Conservation (phyloP, 192 early-diverging fungal genomes). For the Entophlyctis helioformis region DNA sequence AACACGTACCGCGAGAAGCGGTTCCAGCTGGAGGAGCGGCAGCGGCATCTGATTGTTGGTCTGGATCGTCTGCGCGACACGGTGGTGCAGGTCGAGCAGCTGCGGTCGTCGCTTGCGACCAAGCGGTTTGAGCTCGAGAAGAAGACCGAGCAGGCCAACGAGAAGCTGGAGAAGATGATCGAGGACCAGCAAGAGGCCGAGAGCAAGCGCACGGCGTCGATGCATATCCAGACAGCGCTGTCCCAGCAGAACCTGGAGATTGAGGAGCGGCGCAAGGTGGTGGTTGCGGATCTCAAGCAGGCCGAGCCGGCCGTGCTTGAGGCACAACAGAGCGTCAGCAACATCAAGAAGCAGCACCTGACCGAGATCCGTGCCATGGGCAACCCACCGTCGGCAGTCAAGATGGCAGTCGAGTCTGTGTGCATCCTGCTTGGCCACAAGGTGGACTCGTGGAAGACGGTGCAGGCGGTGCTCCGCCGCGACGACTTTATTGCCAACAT, state of each 20-base stretch:
- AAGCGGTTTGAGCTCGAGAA: constrained; percentile 75
- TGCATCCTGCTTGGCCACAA: constrained; percentile 86
- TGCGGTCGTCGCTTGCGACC: constrained; percentile 71
- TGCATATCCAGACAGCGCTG: constrained; percentile 66
- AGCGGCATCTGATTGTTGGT: constrained; percentile 95
- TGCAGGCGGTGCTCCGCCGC: constrained; percentile 71
- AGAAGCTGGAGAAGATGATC: constrained; percentile 93
- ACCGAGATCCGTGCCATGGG: constrained; percentile 93
- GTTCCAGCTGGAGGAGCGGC: constrained; percentile 93
- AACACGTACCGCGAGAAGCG: constrained; percentile 84
- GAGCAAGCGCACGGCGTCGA: constrained; percentile 69
- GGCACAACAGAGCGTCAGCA: constrained; percentile 84
- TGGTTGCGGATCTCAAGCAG: constrained; percentile 80
- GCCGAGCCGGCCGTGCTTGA: constrained; percentile 95
- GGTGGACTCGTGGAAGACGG: constrained; percentile 80
- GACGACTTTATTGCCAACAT: constrained; percentile 95
- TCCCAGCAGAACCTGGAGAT: constrained; percentile 65
- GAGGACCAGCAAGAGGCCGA: constrained; percentile 90
- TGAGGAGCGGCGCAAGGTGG: constrained; percentile 62
- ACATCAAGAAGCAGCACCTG: constrained; percentile 94
- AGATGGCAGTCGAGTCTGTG: constrained; percentile 94
- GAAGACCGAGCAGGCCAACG: constrained; percentile 85
- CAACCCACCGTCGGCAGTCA: constrained; percentile 92
- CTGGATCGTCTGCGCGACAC: constrained; percentile 93
- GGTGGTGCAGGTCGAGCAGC: constrained; percentile 87